Evolutionary conservation across 176 grass and related monocot species (phyloP).

Genomic region (Dendrocalamus sinicus): DNA sequence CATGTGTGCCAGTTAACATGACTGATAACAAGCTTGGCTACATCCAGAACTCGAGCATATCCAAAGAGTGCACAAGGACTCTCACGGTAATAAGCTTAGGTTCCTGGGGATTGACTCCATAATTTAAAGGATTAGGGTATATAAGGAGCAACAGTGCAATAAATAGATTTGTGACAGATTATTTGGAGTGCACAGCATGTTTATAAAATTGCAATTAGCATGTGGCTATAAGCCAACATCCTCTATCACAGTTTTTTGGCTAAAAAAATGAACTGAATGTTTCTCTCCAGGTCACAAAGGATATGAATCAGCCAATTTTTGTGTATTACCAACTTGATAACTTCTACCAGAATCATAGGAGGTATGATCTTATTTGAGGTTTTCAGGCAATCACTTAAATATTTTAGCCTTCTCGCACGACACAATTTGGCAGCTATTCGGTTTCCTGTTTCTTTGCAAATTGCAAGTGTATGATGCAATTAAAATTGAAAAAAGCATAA

Average conservation of each 20-base stretch:
- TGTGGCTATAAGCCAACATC: background rate
- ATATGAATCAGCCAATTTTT: slow-evolving; percentile 89
- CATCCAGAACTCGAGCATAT: slow-evolving; percentile 54
- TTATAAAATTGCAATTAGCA: background rate
- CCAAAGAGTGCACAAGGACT: slow-evolving; percentile 79
- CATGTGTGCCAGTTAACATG: slow-evolving; percentile 65
- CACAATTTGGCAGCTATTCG: background rate
- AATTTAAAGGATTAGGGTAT: background rate
- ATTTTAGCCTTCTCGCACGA: background rate
- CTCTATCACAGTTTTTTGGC: background rate
- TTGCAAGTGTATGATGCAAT: background rate
- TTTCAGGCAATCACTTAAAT: slow-evolving; percentile 14
- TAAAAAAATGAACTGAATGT: slow-evolving; percentile 3
- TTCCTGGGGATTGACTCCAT: slow-evolving; percentile 16
- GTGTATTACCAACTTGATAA: slow-evolving; percentile 98
- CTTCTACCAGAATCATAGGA: slow-evolving; percentile 99
- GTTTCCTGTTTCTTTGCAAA: slow-evolving; percentile 23
- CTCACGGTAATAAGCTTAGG: slow-evolving; percentile 59
- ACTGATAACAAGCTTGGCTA: slow-evolving; percentile 68
- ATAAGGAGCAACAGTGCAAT: slow-evolving; percentile 15
- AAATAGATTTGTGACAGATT: background rate
- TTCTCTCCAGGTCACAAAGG: slow-evolving; percentile 69
- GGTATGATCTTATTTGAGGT: slow-evolving; percentile 58
- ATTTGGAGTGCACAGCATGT: background rate
- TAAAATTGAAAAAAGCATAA: slow-evolving; percentile 19